phyloP scores from a whole-genome alignment of 805 yeast genomes.

The Saccharomycodes ludwigii region DNA sequence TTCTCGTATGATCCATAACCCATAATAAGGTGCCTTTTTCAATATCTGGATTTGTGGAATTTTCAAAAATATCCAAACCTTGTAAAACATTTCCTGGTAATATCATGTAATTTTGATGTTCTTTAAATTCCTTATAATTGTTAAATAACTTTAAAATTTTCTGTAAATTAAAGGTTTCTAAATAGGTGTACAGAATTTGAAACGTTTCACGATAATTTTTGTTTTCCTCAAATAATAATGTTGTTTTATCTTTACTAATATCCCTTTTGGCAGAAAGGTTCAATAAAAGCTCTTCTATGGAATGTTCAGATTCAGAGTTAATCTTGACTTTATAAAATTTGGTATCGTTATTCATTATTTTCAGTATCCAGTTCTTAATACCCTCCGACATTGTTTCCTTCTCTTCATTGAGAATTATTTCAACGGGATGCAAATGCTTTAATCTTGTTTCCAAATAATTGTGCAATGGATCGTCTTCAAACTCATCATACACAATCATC shows the following conservation, averaged over 20 bases:
- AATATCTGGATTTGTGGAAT: slow-evolving; percentile 38
- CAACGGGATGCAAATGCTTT: slow-evolving; percentile 65
- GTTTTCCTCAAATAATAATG: slow-evolving; percentile 1
- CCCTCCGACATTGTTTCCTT: no score
- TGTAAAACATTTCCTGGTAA: slow-evolving; percentile 53
- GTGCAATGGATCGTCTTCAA: slow-evolving; percentile 46
- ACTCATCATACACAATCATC: slow-evolving; percentile 58
- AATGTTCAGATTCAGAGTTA: neutral
- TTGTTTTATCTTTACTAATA: neutral
- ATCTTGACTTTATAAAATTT: neutral
- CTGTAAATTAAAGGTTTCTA: slow-evolving; percentile 33
- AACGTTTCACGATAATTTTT: no score
- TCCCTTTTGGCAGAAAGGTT: no score
- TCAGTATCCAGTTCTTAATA: no score
- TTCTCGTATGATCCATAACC: slow-evolving; percentile 70
- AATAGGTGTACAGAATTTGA: slow-evolving; percentile 36
- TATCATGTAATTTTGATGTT: slow-evolving; percentile 36
- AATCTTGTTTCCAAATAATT: slow-evolving; percentile 63
- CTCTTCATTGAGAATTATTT: slow-evolving; percentile 34
- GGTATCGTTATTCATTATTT: slow-evolving; percentile 22
- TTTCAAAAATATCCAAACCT: slow-evolving; percentile 64
- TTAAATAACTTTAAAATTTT: neutral
- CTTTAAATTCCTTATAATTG: slow-evolving; percentile 10
- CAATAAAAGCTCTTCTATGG: no score
- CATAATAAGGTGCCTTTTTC: slow-evolving; percentile 63